Base-by-base conservation (phyloP, 345 rosid species). In the Eutrema japonicum region DNA sequence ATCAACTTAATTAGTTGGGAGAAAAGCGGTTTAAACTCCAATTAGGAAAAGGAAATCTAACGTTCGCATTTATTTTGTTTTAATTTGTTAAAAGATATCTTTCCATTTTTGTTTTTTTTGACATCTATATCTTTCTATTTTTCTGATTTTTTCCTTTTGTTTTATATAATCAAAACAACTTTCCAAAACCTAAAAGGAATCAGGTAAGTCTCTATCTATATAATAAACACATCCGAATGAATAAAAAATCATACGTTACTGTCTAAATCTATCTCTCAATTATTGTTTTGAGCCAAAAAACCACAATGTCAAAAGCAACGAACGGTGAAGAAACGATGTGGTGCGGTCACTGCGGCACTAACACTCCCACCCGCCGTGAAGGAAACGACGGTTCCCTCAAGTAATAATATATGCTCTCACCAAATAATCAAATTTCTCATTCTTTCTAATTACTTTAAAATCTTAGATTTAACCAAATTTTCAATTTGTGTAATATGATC, bases 261-360 rank as follows among this genome's bases (percentile, higher is more conserved):
- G 4, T 42, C n/a, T 42, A 8, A 18, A 18, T 33, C 4, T 37
- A 6, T 53, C 14, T 58, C 35, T 27, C 10, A 0, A 35, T 35
- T 26, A 9, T 11, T 30, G 42, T 55, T 45, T 45, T 63, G 29
- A 35, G 29, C n/a, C 35, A 32, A 32, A 32, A 16, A 45, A 63
- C 29, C 52, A 64, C 18, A 13, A 67, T 66, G 73, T 27, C 40
- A n/a, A 35, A 32, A 41, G 30, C 7, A 66, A 74, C 38, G 7
- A 41, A 0, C 9, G 68, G 10, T 4, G 71, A 40, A 49, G 73
- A 74, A 38, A 66, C 10, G 6, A 49, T 74, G 78, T 74, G 73
- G 73, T 66, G 78, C 18, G 47, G 73, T 74, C 78, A 74, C 68
- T 74, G 78, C 10, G 29, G 78, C 7, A 38, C 41, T 50, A 22